These are phyloP conservation scores for Melanomma pulvis-pyrius DNA, from an alignment of 495 filamentous ascomycete species.

Conservation along the genomic window DNA sequence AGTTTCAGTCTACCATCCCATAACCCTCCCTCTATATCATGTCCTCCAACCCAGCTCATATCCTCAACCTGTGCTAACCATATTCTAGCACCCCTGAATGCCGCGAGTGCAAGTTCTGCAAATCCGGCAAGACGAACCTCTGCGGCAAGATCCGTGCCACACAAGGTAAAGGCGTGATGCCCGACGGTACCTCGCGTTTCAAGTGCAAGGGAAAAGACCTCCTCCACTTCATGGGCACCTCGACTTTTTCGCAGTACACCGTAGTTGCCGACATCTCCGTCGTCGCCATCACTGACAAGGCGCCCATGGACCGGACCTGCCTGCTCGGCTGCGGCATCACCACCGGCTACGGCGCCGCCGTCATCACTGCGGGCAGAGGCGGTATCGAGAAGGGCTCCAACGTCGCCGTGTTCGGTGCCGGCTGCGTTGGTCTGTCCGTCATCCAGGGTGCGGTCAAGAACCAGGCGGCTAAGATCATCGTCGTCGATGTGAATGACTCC, in stretches of 20 bases:
- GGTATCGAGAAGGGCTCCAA: slow-evolving; percentile 79
- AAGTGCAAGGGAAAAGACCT: slow-evolving; percentile 89
- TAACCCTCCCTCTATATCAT: not conserved
- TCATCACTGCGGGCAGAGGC: slow-evolving; percentile 76
- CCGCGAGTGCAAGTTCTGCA: slow-evolving; percentile 98
- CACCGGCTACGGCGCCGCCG: slow-evolving; percentile 94
- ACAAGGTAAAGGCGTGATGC: slow-evolving; percentile 95
- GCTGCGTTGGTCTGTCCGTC: slow-evolving; percentile 92
- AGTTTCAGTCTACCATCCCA: not conserved
- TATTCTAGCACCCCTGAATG: slow-evolving; percentile 95
- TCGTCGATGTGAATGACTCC: slow-evolving; percentile 87
- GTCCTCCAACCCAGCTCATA: slow-evolving; percentile 1
- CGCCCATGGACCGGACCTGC: slow-evolving; percentile 95
- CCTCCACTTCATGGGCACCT: slow-evolving; percentile 98
- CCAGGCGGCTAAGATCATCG: slow-evolving; percentile 87
- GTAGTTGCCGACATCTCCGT: slow-evolving; percentile 98
- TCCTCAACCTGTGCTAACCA: too few species aligned
- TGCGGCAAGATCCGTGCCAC: slow-evolving; percentile 99
- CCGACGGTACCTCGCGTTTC: slow-evolving; percentile 95
- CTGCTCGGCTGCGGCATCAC: slow-evolving; percentile 97
- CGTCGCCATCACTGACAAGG: slow-evolving; percentile 85
- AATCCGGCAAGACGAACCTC: slow-evolving; percentile 98
- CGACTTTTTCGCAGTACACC: slow-evolving; percentile 97
- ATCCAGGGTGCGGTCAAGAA: slow-evolving; percentile 93
- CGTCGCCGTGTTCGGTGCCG: slow-evolving; percentile 93